Evolutionary conservation across 2,329 filamentous ascomycete genomes (phyloP), one percentile per base, ranked within the genome.

Genomic region (Thermothelomyces thermophilus): DNA sequence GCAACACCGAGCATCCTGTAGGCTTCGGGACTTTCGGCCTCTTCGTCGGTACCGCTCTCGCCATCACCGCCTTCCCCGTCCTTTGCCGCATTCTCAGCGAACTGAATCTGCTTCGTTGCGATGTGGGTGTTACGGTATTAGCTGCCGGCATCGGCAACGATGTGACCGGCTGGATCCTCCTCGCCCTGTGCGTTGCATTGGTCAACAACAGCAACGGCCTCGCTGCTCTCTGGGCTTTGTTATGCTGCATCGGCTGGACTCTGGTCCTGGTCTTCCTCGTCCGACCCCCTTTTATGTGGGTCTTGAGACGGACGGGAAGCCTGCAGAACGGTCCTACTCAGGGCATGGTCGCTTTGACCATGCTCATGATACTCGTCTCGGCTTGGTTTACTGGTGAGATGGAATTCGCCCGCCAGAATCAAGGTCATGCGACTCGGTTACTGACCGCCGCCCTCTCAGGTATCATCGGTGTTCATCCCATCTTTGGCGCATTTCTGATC

Each of bases 81-180:
- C 79, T 97, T 11, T 96, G 91, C 63, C 87, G 91, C 65, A 97
- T 97, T 58, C 72, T 97, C 57, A 91, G 89, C 0, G 90, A 95
- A 66, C 73, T 97, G 46, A 93, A 95, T 60, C 74, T 97, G 43
- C 81, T 97, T 4, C 72, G 79, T 48, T 93, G 89, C 2, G 79
- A 84, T 0, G 90, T 95, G 5, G 90, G 90, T 62, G 80, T 95
- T 31, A 94, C 94, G 33, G 87, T 90, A 1, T 75, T 96, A 8
- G 90, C 90, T 3, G 90, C 90, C 5, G 91, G 91, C 45, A 90
- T 96, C 13, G 89, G 88, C 1, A 96, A 97, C 64, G 91, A 97
- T 63, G 89, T 93, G 14, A 81, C 86, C 3, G 87, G 88, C 50
- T 97, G 91, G 91, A 84, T 96, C 57, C 73, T 97, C 14, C 82